Percentiles rank a stretch among this genome's conserved stretches.
Evolutionary conservation across 345 rosid genomes (phyloP).

Genomic region (Gossypium herbaceum): DNA sequence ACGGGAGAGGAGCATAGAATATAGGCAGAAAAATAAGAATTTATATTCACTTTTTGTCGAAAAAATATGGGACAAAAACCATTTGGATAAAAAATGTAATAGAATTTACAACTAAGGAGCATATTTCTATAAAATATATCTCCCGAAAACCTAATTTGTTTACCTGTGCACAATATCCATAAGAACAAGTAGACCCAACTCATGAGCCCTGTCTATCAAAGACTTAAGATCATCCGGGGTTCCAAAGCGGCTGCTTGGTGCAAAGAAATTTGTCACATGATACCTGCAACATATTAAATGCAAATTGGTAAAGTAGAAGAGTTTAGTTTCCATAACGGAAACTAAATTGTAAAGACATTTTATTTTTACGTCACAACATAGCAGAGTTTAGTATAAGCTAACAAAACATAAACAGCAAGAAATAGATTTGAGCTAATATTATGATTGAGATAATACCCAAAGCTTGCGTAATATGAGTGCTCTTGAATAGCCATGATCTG

Average conservation of each 20-base stretch:
- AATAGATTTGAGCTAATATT: background rate
- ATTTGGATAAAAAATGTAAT: background rate
- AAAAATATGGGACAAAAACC: background rate
- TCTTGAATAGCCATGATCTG: slow-evolving; percentile 99
- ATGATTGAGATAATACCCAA: slow-evolving; percentile 57
- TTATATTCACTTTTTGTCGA: background rate
- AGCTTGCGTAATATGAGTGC: slow-evolving; percentile 95
- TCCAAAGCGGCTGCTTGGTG: slow-evolving; percentile 97
- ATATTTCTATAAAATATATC: slow-evolving; percentile 10
- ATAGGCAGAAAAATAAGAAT: background rate
- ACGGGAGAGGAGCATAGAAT: background rate
- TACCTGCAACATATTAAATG: slow-evolving; percentile 57
- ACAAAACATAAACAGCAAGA: background rate
- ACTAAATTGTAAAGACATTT: background rate
- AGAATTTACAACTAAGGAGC: slow-evolving; percentile 5
- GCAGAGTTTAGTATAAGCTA: background rate
- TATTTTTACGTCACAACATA: background rate
- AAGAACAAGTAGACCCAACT: slow-evolving; percentile 85
- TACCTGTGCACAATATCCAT: slow-evolving; percentile 99
- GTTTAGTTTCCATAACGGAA: background rate
- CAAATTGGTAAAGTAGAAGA: slow-evolving; percentile 20
- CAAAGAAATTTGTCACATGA: slow-evolving; percentile 90
- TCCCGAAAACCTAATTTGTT: slow-evolving; percentile 10
- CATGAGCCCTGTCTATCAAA: slow-evolving; percentile 91
- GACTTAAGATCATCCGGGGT: slow-evolving; percentile 98